Conservation (phyloP, 495 filamentous ascomycete genomes). For the Hypoxylon intermedium region DNA sequence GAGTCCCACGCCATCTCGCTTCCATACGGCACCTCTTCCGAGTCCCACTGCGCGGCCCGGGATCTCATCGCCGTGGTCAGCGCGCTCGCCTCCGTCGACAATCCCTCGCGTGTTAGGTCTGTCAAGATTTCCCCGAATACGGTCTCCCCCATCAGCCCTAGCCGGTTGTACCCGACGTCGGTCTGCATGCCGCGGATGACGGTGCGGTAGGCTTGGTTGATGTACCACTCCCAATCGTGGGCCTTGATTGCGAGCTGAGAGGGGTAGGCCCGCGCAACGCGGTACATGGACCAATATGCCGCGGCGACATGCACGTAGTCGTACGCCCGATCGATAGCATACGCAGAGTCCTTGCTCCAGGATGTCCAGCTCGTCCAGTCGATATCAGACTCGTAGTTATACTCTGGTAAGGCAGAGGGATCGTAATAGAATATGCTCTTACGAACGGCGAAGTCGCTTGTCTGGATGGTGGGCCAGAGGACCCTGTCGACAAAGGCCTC, state of each 20-base stretch:
- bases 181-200: slow-evolving; percentile 34
- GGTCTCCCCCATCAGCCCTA: slow-evolving; percentile 62
- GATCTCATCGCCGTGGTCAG: slow-evolving; percentile 51
- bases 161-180: slow-evolving; percentile 42
- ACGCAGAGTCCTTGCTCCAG: slow-evolving; percentile 52
- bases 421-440: slow-evolving; percentile 63
- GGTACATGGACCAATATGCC: slow-evolving; percentile 60
- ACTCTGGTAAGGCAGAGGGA: slow-evolving; percentile 45
- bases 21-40: slow-evolving; percentile 56
- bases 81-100: slow-evolving; percentile 44
- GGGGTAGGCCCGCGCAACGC: slow-evolving; percentile 53
- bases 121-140: slow-evolving; percentile 55
- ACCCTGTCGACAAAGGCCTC: slow-evolving; percentile 55
- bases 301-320: slow-evolving; percentile 61
- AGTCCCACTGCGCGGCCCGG: slow-evolving; percentile 52
- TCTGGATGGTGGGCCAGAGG: slow-evolving; percentile 53
- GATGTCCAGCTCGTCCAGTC: slow-evolving; percentile 51
- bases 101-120: slow-evolving; percentile 53
- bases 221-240: slow-evolving; percentile 57
- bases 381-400: slow-evolving; percentile 45
- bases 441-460: slow-evolving; percentile 48
- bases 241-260: slow-evolving; percentile 36
- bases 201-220: slow-evolving; percentile 53
- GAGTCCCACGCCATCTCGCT: slow-evolving; percentile 65
- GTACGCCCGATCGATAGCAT: slow-evolving; percentile 56